Evolutionary conservation across 2,329 filamentous ascomycete species (phyloP), one percentile per base, ranked within the genome.

Genomic region (Neopestalotiopsis rosae): DNA sequence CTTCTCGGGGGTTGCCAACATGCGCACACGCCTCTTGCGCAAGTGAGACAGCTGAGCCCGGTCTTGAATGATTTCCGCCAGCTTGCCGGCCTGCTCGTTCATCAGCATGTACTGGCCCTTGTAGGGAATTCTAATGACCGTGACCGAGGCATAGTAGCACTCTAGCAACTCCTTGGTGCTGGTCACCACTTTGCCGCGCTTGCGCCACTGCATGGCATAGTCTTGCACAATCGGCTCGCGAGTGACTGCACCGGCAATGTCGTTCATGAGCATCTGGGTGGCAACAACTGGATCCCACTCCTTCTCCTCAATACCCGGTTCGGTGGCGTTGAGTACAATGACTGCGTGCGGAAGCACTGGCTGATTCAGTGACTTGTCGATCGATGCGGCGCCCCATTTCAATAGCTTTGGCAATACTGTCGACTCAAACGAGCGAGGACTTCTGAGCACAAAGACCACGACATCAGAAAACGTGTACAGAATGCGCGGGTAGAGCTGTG

Each of bases 311-410:
- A 82, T 76, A 52, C 76, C 76, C 57, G 75, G 72, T 9, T 85
- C 80, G 0, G 81, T 79, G 1, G 81, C 82, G 72, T 88, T 88
- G 45, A 89, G 77, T 0, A 84, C 85, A 57, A 89, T 84, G 66
- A 89, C 82, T 5, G 84, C 86, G 72, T 88, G 85, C 2, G 87
- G 86, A 3, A 89, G 79, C 2, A 84, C 81, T 0, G 87, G 86
- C 71, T 89, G 87, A 69, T 88, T 88, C 58, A 84, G 80, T 0
- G 86, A 86, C 69, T 82, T 86, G 70, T 88, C 86, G 6, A 88
- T 77, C 1, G 84, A 83, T 13, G 84, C 81, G 2, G 81, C 80
- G 14, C 85, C 86, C 86, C 86, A 88, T 52, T 82, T 78, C 13
- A 88, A 73, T 4, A 88, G 76, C 69, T 76, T 78, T 63, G 79